These are phyloP conservation scores for Phlebiopsis gigantea DNA, from an alignment of 768 basidiomycete genomes.

Conservation along the genomic window DNA sequence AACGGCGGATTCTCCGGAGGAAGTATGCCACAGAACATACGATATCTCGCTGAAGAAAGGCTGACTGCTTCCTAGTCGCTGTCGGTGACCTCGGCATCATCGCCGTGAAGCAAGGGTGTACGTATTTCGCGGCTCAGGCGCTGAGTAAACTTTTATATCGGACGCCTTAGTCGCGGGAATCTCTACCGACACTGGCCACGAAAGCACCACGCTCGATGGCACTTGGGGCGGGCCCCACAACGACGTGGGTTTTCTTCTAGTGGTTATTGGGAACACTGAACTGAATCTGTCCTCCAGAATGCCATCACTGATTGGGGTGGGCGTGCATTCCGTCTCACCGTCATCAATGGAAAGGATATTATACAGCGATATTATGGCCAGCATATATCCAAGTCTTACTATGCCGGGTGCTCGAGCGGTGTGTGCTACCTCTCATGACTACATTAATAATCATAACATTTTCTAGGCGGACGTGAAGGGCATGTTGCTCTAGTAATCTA, in stretches of 20 bases:
- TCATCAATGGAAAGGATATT: too few relatives aligned
- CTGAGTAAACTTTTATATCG: slow-evolving; percentile 4
- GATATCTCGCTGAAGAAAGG: neutral
- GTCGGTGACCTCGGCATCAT: neutral
- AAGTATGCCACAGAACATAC: neutral
- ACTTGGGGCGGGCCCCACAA: slow-evolving; percentile 6
- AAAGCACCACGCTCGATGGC: neutral
- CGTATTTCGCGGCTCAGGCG: neutral
- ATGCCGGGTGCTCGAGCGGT: too few relatives aligned
- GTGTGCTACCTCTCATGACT: too few relatives aligned
- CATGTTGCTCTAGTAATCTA: too few relatives aligned
- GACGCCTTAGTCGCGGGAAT: slow-evolving; percentile 12
- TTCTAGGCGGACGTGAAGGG: too few relatives aligned
- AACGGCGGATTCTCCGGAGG: neutral
- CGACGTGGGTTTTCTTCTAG: slow-evolving; percentile 3
- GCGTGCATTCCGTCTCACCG: too few relatives aligned
- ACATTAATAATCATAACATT: too few relatives aligned
- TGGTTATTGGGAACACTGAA: too few relatives aligned
- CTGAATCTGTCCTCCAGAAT: too few relatives aligned
- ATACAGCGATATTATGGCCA: too few relatives aligned
- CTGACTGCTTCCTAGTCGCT: neutral
- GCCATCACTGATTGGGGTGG: too few relatives aligned
- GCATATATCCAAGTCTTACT: too few relatives aligned
- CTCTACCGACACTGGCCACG: slow-evolving; percentile 11
- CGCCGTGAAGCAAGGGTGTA: neutral